These are phyloP conservation scores for Mycena chlorophos DNA, from an alignment of 768 basidiomycete genomes.

Conservation along the genomic window DNA sequence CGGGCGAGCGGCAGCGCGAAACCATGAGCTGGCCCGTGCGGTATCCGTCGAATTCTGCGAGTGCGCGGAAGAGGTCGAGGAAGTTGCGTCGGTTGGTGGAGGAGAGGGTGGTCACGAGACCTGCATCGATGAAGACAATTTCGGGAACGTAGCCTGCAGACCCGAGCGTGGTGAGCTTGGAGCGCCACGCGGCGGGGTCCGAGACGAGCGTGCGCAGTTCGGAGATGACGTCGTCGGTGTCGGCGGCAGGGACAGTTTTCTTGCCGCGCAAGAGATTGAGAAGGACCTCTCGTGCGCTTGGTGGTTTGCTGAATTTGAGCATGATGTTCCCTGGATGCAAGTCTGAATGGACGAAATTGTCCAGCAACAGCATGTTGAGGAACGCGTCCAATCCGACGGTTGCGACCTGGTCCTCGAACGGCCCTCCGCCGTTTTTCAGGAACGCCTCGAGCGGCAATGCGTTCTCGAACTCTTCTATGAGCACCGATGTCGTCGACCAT, in stretches of 20 bases:
- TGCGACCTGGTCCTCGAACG: conserved; percentile 86
- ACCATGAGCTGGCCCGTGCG: conserved; percentile 94
- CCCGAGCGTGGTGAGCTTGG: conserved; percentile 62
- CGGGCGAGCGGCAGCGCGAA: conserved; percentile 88
- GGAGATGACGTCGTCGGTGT: conserved; percentile 66
- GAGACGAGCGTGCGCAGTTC: conserved; percentile 62
- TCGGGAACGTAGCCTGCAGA: conserved; percentile 85
- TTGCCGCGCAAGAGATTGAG: conserved; percentile 48
- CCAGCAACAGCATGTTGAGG: conserved; percentile 94
- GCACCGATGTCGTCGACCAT: conserved; percentile 78
- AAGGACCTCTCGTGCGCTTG: conserved; percentile 64
- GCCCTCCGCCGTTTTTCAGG: conserved; percentile 86
- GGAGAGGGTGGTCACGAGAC: conserved; percentile 87
- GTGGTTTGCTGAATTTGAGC: conserved; percentile 93
- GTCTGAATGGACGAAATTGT: conserved; percentile 96
- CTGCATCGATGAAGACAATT: conserved; percentile 95
- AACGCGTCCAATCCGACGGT: conserved; percentile 95
- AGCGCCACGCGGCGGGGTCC: conserved; percentile 67
- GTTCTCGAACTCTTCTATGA: conserved; percentile 93
- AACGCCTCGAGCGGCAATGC: conserved; percentile 89
- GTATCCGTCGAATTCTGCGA: conserved; percentile 97
- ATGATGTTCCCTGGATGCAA: conserved; percentile 95
- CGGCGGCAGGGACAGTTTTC: conserved; percentile 33
- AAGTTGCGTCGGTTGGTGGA: conserved; percentile 87
- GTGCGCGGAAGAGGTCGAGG: conserved; percentile 92